Conservation (phyloP, 441 rosid genomes). For the Biscutella laevigata region DNA sequence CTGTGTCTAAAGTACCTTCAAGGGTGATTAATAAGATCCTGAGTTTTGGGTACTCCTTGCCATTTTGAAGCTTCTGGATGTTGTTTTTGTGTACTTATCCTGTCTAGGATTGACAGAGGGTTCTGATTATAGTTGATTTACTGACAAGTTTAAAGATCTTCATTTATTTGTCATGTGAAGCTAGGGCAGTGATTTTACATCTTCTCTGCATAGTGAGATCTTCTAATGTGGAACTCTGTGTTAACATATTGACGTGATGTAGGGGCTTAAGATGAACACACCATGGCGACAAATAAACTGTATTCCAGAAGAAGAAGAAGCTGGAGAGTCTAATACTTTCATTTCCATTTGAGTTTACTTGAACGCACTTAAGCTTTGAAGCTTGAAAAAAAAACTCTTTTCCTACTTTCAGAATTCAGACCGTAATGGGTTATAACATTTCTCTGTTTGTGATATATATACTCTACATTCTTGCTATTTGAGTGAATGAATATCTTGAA, state of each 20-base stretch:
- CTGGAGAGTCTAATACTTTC: not conserved
- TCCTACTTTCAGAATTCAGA: slow-evolving; percentile 2
- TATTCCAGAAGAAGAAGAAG: slow-evolving; percentile 16
- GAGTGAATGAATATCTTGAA: not conserved
- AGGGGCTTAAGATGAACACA: slow-evolving; percentile 7
- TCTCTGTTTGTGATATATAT: slow-evolving; percentile 2
- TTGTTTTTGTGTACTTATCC: not conserved
- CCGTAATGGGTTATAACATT: not conserved
- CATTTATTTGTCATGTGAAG: not conserved
- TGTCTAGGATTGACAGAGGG: not conserved
- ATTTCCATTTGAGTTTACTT: slow-evolving; percentile 19
- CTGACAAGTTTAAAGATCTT: too few relatives aligned
- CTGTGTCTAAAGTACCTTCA: not conserved
- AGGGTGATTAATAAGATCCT: not conserved
- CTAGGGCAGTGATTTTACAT: not conserved
- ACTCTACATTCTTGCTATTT: not conserved
- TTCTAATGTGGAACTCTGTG: too few relatives aligned
- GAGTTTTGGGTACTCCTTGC: not conserved
- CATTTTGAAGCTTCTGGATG: not conserved
- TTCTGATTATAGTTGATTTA: not conserved
- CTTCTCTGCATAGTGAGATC: not conserved
- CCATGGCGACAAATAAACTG: slow-evolving; percentile 17
- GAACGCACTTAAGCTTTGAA: slow-evolving; percentile 15
- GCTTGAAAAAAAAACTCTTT: not conserved
- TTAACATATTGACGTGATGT: slow-evolving; percentile 10